Percentiles rank a stretch among this genome's conserved stretches.
Evolutionary conservation across 2,329 filamentous ascomycete genomes (phyloP).

Genomic region (Colletotrichum spinosum): DNA sequence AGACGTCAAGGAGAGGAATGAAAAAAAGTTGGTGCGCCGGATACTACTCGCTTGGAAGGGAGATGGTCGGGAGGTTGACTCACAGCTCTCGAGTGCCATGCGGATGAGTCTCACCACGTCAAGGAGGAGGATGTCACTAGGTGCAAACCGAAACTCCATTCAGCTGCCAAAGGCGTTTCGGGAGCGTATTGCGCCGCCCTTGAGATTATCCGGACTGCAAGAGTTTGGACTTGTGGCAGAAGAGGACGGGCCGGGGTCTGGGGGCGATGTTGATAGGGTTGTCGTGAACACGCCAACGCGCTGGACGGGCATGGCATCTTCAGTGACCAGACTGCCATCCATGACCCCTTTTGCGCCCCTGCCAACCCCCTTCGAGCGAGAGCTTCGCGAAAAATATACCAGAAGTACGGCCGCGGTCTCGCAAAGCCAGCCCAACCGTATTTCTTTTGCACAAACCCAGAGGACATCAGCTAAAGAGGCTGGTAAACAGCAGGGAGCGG

Average conservation of each 20-base stretch:
- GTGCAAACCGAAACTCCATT: constrained; percentile 7
- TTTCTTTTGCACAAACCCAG: constrained; percentile 31
- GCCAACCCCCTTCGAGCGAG: constrained; percentile 55
- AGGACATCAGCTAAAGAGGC: constrained; percentile 18
- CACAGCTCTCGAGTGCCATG: constrained; percentile 10
- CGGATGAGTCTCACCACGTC: constrained; percentile 22
- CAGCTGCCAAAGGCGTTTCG: constrained; percentile 28
- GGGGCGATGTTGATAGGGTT: constrained; percentile 14
- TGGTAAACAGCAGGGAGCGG: constrained; percentile 2
- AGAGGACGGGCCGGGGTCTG: constrained; percentile 27
- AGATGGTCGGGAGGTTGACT: neutral
- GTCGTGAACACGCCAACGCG: constrained; percentile 58
- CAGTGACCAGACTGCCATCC: constrained; percentile 50
- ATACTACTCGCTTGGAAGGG: constrained; percentile 35
- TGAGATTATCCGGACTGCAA: constrained; percentile 19
- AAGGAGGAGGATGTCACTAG: constrained; percentile 11
- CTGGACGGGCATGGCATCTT: constrained; percentile 55
- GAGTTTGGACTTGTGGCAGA: constrained; percentile 17
- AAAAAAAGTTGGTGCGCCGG: constrained; percentile 29
- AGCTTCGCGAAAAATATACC: constrained; percentile 43
- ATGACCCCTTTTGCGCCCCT: constrained; percentile 57
- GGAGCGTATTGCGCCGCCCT: constrained; percentile 12
- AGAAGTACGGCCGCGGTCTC: constrained; percentile 17
- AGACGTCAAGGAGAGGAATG: constrained; percentile 35
- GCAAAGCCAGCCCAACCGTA: constrained; percentile 18